phyloP scores from a whole-genome alignment of 2,329 filamentous ascomycete genomes.

The Colletotrichum theobromicola region DNA sequence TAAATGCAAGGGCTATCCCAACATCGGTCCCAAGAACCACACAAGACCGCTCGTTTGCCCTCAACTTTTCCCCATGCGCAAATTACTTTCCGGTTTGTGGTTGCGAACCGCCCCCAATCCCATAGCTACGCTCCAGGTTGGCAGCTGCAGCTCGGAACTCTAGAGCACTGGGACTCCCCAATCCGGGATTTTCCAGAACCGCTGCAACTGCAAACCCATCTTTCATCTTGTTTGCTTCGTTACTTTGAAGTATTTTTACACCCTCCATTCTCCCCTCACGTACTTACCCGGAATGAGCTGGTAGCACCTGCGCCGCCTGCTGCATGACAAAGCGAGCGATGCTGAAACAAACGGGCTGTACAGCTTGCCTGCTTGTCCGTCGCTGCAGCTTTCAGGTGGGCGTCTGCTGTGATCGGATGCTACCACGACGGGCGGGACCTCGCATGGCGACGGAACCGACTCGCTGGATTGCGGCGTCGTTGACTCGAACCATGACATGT shows the following conservation, averaged over 20 bases:
- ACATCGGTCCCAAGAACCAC: background rate
- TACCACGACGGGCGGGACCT: background rate
- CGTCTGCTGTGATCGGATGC: background rate
- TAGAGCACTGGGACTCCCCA: background rate
- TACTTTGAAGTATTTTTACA: background rate
- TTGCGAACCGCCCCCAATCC: background rate
- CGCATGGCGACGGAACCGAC: background rate
- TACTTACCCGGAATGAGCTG: background rate
- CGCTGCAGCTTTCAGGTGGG: background rate
- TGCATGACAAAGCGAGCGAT: background rate
- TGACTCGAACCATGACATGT: background rate
- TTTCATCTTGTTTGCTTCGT: background rate
- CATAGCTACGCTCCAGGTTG: background rate
- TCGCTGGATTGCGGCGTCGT: background rate
- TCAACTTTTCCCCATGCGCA: background rate
- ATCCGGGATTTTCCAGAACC: background rate
- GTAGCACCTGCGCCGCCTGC: background rate
- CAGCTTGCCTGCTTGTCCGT: background rate
- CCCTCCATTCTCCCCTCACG: background rate
- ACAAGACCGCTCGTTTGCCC: background rate
- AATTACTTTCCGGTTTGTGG: background rate
- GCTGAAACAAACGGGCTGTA: background rate
- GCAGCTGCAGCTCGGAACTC: background rate
- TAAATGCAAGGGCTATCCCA: background rate
- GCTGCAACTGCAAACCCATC: background rate